Conservation (phyloP, 805 yeast species). For the Ogataea glucozyma region DNA sequence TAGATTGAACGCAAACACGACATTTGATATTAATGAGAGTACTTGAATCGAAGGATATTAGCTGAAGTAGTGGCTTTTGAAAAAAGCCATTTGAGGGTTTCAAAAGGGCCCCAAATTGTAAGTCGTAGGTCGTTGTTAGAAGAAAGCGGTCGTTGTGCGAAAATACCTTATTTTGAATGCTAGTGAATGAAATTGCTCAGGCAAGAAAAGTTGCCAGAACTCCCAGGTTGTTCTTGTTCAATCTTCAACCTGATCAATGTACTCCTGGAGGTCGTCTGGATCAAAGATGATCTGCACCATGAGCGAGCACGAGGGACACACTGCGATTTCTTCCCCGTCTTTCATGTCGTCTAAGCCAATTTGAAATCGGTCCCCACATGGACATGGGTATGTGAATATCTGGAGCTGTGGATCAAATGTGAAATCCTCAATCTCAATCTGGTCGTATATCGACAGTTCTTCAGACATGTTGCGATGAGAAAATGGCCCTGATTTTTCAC, state of each 20-base stretch:
- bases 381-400: slow-evolving; percentile 92
- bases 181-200: too few relatives aligned
- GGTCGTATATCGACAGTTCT: slow-evolving; percentile 67
- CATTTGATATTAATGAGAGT: background rate
- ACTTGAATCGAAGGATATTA: background rate
- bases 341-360: slow-evolving; percentile 78
- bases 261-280: slow-evolving; percentile 53
- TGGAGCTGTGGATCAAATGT: slow-evolving; percentile 82
- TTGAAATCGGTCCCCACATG: slow-evolving; percentile 95
- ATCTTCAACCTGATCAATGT: slow-evolving; percentile 32
- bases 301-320: slow-evolving; percentile 93
- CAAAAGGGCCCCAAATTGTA: too few relatives aligned
- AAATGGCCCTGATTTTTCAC: background rate
- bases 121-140: too few relatives aligned
- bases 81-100: too few relatives aligned
- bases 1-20: too few relatives aligned
- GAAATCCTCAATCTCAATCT: slow-evolving; percentile 96
- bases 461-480: slow-evolving; percentile 43
- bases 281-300: slow-evolving; percentile 93
- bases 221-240: background rate
- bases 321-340: slow-evolving; percentile 93
- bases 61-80: too few relatives aligned
- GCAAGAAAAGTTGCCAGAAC: too few relatives aligned
- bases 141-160: too few relatives aligned
- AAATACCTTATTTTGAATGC: too few relatives aligned